Evolutionary conservation across 192 early-diverging fungal genomes (phyloP).

Genomic region (Diversispora eburnea): DNA sequence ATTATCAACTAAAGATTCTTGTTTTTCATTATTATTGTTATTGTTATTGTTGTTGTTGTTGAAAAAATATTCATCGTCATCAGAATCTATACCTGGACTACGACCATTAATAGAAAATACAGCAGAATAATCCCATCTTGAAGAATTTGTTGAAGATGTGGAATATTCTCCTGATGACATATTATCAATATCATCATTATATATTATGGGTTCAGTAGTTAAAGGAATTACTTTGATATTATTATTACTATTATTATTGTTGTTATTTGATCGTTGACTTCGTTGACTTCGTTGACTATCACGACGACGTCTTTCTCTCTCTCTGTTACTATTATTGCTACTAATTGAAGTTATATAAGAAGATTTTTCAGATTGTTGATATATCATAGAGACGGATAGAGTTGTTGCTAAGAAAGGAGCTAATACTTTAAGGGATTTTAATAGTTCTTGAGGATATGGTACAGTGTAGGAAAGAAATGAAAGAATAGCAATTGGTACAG

Average conservation of each 20-base stretch:
- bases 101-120: constrained; percentile 24
- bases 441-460: constrained; percentile 46
- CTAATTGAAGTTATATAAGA: constrained; percentile 30
- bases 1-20: neutral
- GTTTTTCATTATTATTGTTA: neutral
- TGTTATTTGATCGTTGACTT: constrained; percentile 2
- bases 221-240: constrained; percentile 13
- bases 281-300: constrained; percentile 25
- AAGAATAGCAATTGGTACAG: constrained; percentile 49
- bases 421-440: constrained; percentile 37
- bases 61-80: neutral
- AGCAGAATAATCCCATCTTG: constrained; percentile 13
- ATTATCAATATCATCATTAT: neutral
- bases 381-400: constrained; percentile 28
- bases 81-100: constrained; percentile 26
- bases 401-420: constrained; percentile 48
- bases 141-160: neutral
- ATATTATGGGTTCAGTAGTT: constrained; percentile 6
- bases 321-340: constrained; percentile 26
- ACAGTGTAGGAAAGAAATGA: constrained; percentile 52
- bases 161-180: constrained; percentile 7
- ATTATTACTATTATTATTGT: no score
- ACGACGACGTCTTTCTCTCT: constrained; percentile 15
- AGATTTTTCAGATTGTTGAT: constrained; percentile 21
- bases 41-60: neutral